Evolutionary conservation across 2,329 filamentous ascomycete genomes (phyloP).

Genomic region (Graphilbum sp.): DNA sequence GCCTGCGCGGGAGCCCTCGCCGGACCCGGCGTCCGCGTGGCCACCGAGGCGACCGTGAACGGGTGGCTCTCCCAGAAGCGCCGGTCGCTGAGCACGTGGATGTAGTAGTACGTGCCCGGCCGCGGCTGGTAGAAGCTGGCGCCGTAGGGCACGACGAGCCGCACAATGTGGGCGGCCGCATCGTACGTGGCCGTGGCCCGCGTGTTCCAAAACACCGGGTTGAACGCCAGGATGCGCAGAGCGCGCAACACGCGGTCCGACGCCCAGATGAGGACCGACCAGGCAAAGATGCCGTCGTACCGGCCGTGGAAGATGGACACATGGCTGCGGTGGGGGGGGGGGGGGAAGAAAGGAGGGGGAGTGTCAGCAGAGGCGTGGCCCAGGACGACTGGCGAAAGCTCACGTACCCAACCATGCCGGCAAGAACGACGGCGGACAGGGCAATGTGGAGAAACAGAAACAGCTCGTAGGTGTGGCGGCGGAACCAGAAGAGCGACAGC

Average conservation of each 20-base stretch:
- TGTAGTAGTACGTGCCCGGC: constrained; percentile 28
- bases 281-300: constrained; percentile 16
- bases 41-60: constrained; percentile 24
- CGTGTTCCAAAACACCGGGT: constrained; percentile 9
- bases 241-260: constrained; percentile 16
- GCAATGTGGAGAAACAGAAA: constrained; percentile 27
- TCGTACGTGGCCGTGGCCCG: constrained; percentile 20
- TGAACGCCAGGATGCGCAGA: constrained; percentile 25
- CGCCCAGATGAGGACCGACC: constrained; percentile 5
- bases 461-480: constrained; percentile 34
- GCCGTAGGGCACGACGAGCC: constrained; percentile 20
- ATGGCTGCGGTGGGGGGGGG: too few species aligned
- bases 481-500: constrained; percentile 34
- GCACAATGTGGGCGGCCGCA: constrained; percentile 22
- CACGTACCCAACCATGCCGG: constrained; percentile 13
- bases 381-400: too few species aligned
- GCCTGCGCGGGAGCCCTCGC: background rate
- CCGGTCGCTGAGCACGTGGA: constrained; percentile 22
- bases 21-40: background rate
- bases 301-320: constrained; percentile 29
- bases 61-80: constrained; percentile 33
- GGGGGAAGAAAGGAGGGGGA: too few species aligned
- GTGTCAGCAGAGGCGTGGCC: too few species aligned
- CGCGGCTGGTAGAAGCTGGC: constrained; percentile 13
- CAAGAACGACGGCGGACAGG: constrained; percentile 22